Conservation (phyloP, 805 yeast species). For the Candida railenensis region DNA sequence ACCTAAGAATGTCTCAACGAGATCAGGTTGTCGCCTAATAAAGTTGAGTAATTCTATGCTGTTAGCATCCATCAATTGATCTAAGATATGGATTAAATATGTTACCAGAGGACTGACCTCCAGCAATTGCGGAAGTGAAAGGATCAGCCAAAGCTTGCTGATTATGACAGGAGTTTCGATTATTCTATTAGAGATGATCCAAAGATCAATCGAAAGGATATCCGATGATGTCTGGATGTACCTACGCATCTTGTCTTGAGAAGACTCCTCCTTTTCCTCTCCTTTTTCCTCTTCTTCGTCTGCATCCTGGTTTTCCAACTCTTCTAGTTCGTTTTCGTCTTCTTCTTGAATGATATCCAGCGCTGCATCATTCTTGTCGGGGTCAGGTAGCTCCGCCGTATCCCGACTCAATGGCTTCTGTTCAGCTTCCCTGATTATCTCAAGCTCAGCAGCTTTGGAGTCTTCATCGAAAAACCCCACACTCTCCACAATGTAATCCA, state of each 20-base stretch:
- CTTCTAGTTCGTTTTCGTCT: slow-evolving; percentile 3
- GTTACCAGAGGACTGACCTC: slow-evolving; percentile 41
- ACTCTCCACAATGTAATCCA: slow-evolving; percentile 59
- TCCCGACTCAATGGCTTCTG: slow-evolving; percentile 14
- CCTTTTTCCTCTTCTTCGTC: slow-evolving; percentile 10
- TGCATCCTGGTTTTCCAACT: background rate
- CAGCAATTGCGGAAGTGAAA: slow-evolving; percentile 26
- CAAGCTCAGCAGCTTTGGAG: slow-evolving; percentile 9
- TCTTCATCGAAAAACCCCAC: slow-evolving; percentile 43
- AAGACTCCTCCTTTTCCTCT: slow-evolving; percentile 22
- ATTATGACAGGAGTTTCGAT: slow-evolving; percentile 42
- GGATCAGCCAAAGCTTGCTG: slow-evolving; percentile 41
- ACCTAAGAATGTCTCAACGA: slow-evolving; percentile 77
- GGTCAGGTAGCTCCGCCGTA: slow-evolving; percentile 2
- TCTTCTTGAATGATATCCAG: background rate
- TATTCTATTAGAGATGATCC: slow-evolving; percentile 43
- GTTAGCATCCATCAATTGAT: slow-evolving; percentile 71
- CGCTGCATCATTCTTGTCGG: slow-evolving; percentile 7
- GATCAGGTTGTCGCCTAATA: slow-evolving; percentile 61
- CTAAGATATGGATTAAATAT: slow-evolving; percentile 62
- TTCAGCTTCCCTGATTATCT: slow-evolving; percentile 15
- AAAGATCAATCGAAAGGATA: slow-evolving; percentile 38
- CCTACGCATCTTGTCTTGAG: slow-evolving; percentile 33
- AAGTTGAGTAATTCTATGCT: slow-evolving; percentile 65
- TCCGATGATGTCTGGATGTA: slow-evolving; percentile 41